These are phyloP conservation scores for Acacia acuminata DNA, from an alignment of 306 rosid species.

Conservation along the genomic window DNA sequence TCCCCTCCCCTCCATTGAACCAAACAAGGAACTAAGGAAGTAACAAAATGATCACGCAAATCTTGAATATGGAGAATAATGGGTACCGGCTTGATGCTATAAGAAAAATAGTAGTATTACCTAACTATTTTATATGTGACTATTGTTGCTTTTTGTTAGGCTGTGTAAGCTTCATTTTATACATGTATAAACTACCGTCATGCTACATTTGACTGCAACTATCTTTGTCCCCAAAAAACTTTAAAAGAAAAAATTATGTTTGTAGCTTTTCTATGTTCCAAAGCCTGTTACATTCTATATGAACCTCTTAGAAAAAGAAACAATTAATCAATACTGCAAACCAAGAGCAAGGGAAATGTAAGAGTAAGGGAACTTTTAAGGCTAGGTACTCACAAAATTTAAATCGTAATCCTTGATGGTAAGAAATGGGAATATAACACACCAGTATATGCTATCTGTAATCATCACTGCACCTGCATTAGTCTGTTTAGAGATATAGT, in stretches of 20 bases:
- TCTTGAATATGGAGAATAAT: not conserved
- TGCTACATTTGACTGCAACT: not conserved
- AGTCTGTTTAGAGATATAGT: slow-evolving; percentile 43
- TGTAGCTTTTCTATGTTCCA: not conserved
- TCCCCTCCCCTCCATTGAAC: too few relatives aligned
- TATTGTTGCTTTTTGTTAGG: not conserved
- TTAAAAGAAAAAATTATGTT: not conserved
- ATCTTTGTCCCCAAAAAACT: not conserved
- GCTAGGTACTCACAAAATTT: slow-evolving; percentile 52
- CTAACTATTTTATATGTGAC: slow-evolving; percentile 9
- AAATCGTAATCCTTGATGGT: slow-evolving; percentile 55
- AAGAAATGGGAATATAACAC: slow-evolving; percentile 68
- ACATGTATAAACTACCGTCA: not conserved
- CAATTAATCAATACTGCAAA: slow-evolving; percentile 13
- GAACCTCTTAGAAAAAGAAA: slow-evolving; percentile 17
- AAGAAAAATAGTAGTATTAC: not conserved
- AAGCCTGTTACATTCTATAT: not conserved
- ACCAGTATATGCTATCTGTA: slow-evolving; percentile 67
- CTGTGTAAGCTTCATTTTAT: not conserved
- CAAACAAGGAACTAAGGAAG: too few relatives aligned
- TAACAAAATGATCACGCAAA: not conserved
- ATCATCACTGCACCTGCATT: slow-evolving; percentile 78
- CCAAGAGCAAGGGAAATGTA: slow-evolving; percentile 9
- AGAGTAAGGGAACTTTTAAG: slow-evolving; percentile 14
- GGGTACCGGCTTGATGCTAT: not conserved